Evolutionary conservation across 805 yeast genomes (phyloP), one percentile per base, ranked within the genome.

Genomic region (Torulaspora maleeae): DNA sequence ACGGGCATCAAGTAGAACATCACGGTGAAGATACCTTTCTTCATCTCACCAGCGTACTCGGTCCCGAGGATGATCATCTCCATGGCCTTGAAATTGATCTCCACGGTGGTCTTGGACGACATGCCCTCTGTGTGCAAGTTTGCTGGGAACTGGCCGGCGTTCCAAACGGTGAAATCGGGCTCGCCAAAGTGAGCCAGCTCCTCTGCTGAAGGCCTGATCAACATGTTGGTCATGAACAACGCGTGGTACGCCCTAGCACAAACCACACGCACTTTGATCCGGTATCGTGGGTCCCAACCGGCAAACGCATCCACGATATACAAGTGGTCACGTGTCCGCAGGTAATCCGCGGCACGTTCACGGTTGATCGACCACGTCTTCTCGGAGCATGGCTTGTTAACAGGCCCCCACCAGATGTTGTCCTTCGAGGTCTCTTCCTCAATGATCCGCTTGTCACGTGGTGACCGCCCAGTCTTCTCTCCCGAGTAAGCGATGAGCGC

Each of bases 191-290:
- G 76, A 49, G 75, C 78, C 63, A 90, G 78, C 71, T 91, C 98
- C 72, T 89, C 93, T 27, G 75, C 80, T 24, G 95, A 83, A 55
- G 99, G 99, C 70, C 89, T 83, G 69, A 91, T 93, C 73, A 91
- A 75, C 99, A 91, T 91, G 69, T 91, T 91, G 64, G 95, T 84
- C 99, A 91, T 91, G 76, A 91, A 91, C 59, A 91, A 73, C 16
- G 98, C 98, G 66, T 91, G 99, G 77, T 91, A 91, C 45, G 99
- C 98, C 70, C 99, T 83, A 50, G 98, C 97, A 75, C 97, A 90
- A 45, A 90, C 91, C 54, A 90, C 83, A 72, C 98, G 81, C 48
- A 90, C 95, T 76, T 91, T 91, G 68, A 90, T 80, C 74, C 98
- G 81, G 80, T 91, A 91, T 64, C 87, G 82, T 64, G 97, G 96